These are phyloP conservation scores for Dioszegia hungarica DNA, from an alignment of 768 basidiomycete genomes.

Conservation along the genomic window DNA sequence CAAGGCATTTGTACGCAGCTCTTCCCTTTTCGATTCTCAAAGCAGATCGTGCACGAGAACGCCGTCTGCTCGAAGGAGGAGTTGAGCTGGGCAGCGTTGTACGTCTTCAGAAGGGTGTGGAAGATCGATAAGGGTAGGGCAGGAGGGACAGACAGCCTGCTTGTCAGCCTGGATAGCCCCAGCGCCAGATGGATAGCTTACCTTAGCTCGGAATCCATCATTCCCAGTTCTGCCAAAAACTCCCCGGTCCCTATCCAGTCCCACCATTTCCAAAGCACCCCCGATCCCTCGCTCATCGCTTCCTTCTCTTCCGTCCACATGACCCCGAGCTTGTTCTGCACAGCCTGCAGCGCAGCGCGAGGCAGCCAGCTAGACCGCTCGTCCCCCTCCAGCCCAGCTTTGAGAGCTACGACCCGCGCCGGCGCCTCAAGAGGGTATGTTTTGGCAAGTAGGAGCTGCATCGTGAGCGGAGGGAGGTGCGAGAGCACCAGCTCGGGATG, in stretches of 20 bases:
- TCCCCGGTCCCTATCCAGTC: slow-evolving; percentile 43
- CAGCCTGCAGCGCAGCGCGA: background rate
- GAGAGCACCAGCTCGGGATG: slow-evolving; percentile 20
- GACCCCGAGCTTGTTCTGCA: slow-evolving; percentile 15
- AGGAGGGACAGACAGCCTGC: slow-evolving; percentile 27
- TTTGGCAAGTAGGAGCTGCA: slow-evolving; percentile 20
- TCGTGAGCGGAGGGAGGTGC: slow-evolving; percentile 24
- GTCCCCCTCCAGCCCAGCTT: slow-evolving; percentile 11
- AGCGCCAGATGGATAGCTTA: background rate
- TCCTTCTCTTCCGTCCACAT: slow-evolving; percentile 36
- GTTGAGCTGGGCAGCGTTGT: slow-evolving; percentile 30
- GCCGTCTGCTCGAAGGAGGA: slow-evolving; percentile 60
- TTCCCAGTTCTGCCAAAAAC: slow-evolving; percentile 28
- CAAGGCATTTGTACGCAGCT: slow-evolving; percentile 68
- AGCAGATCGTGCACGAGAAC: slow-evolving; percentile 71
- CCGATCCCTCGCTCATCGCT: slow-evolving; percentile 20
- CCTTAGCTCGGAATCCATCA: slow-evolving; percentile 14
- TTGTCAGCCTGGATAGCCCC: background rate
- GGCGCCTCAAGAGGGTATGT: slow-evolving; percentile 21
- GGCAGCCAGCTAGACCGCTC: slow-evolving; percentile 21
- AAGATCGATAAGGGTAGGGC: slow-evolving; percentile 22
- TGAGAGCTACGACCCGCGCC: slow-evolving; percentile 13
- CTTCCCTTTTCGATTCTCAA: slow-evolving; percentile 67
- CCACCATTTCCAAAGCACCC: slow-evolving; percentile 43
- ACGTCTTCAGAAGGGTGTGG: slow-evolving; percentile 28